phyloP scores from a whole-genome alignment of 345 rosid genomes.

The Arabidopsis thaliana region TAIR10.1 NC_003075.7:212001-212500 shows the following conservation, averaged over 20 bases:
- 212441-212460: conserved; percentile 74
- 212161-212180: conserved; percentile 9
- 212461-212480: conserved; percentile 87
- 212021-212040: conserved; percentile 75
- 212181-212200: conserved; percentile 91
- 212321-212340: conserved; percentile 48
- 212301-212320: conserved; percentile 30
- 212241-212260: conserved; percentile 84
- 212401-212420: conserved; percentile 83
- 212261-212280: not conserved
- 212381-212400: conserved; percentile 76
- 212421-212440: conserved; percentile 95
- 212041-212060: conserved; percentile 97
- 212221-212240: conserved; percentile 80
- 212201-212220: conserved; percentile 91
- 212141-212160: not conserved
- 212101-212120: not conserved
- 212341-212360: conserved; percentile 67
- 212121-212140: not conserved
- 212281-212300: conserved; percentile 1
- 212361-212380: conserved; percentile 61
- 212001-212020: conserved; percentile 61
- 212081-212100: conserved; percentile 66
- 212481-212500: conserved; percentile 90
- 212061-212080: conserved; percentile 74